These are phyloP conservation scores for Ziziphus jujuba DNA, from an alignment of 306 rosid genomes.

Conservation along the genomic window DNA sequence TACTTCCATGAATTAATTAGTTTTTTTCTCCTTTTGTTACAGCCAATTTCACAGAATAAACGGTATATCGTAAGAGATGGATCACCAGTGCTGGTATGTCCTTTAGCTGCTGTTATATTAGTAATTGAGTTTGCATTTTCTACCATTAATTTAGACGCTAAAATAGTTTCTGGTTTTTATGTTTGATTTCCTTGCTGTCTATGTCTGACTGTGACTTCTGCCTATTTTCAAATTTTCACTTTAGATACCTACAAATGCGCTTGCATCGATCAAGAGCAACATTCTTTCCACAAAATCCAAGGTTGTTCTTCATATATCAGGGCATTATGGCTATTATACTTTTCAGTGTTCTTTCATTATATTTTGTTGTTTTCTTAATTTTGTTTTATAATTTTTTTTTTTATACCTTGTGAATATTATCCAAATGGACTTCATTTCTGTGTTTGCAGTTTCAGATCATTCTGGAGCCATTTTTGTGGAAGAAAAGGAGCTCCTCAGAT, in stretches of 20 bases:
- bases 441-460: conserved; percentile 67
- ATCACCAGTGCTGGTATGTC: conserved; percentile 72
- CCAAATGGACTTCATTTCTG: neutral
- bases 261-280: conserved; percentile 64
- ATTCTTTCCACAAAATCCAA: conserved; percentile 80
- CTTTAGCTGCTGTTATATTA: conserved; percentile 19
- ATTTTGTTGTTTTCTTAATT: neutral
- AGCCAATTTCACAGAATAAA: conserved; percentile 90
- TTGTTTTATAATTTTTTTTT: too few relatives aligned
- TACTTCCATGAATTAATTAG: conserved; percentile 15
- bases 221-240: conserved; percentile 18
- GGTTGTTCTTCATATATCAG: conserved; percentile 43
- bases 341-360: neutral
- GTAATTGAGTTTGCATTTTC: conserved; percentile 13
- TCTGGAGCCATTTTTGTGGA: conserved; percentile 92
- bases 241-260: conserved; percentile 82
- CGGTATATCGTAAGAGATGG: conserved; percentile 89
- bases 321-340: too few relatives aligned
- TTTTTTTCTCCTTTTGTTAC: conserved; percentile 27
- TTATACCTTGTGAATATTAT: neutral
- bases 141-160: conserved; percentile 11
- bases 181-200: conserved; percentile 18
- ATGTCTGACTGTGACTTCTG: conserved; percentile 15
- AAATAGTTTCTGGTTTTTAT: neutral
- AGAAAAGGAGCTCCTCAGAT: conserved; percentile 39